phyloP scores from a whole-genome alignment of 1,284 basidiomycete species.

The Ganoderma boninense region DNA sequence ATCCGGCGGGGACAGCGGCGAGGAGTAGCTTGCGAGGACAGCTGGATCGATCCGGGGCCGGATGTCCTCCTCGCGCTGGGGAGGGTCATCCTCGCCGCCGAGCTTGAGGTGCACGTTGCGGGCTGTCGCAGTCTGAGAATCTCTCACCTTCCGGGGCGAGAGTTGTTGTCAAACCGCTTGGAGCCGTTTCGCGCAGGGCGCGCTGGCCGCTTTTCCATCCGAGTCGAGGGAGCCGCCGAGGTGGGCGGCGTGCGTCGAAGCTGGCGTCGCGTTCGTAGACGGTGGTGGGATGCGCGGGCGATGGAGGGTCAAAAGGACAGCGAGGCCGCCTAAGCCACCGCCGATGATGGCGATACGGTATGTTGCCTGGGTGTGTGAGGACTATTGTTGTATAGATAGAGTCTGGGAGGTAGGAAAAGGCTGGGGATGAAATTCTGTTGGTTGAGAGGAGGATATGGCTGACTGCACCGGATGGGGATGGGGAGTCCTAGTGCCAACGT shows the following conservation, averaged over 20 bases:
- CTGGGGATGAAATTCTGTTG: neutral
- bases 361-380: neutral
- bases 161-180: slow-evolving; percentile 18
- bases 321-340: slow-evolving; percentile 11
- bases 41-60: too few relatives aligned
- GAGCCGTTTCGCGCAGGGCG: slow-evolving; percentile 29
- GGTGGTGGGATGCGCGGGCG: slow-evolving; percentile 7
- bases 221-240: slow-evolving; percentile 29
- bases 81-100: neutral
- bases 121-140: slow-evolving; percentile 11
- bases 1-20: too few relatives aligned
- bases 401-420: neutral
- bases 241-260: slow-evolving; percentile 17
- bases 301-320: slow-evolving; percentile 11
- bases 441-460: neutral
- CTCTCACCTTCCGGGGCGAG: slow-evolving; percentile 24
- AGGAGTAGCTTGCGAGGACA: too few relatives aligned
- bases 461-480: too few relatives aligned
- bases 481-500: too few relatives aligned
- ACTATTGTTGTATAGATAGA: neutral
- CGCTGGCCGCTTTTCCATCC: slow-evolving; percentile 24
- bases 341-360: slow-evolving; percentile 16
- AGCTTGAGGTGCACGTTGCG: slow-evolving; percentile 5
- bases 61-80: too few relatives aligned
- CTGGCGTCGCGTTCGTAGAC: slow-evolving; percentile 15